Evolutionary conservation across 164 flowering plant genomes (phyloP), one percentile per base, ranked within the genome.

Genomic region (Buxus sempervirens): DNA sequence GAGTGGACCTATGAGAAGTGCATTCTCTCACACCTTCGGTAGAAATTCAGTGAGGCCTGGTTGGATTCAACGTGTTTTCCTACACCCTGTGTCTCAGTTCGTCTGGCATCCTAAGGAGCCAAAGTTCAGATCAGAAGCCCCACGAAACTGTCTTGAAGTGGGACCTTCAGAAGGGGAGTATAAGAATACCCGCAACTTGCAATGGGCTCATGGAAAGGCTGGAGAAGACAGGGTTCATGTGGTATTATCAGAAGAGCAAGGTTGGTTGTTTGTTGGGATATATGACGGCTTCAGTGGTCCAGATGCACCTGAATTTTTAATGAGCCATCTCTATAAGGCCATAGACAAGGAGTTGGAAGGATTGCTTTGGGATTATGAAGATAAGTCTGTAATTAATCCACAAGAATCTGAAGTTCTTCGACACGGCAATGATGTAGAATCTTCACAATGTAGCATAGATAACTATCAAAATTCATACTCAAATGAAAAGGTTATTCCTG

Each of bases 301-400:
- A 23, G 90, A 86, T 74, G 90, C 90, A 25, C 86, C 90, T 23
- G 90, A 86, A 62, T 86, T 80, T 75, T 79, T 84, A 36, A 81
- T 86, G 86, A 76, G 82, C 73, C 77, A 86, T 78, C 88, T 84
- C 48, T 84, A 84, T 72, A 74, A 64, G 70, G 82, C 86, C 16
- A 76, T 86, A 56, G 85, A 86, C 63, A 84, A 79, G 67, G 88
- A 86, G 73, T 28, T 86, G 70, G 84, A 84, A 77, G 90, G 90
- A 24, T 58, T 86, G 69, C 79, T 86, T 48, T 86, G 90, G 90
- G 84, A 84, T 66, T 80, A 79, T 73, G 86, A 83, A 15, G 80
- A 80, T 61, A 74, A 63, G 26, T 45, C 81, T 72, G 56, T 25
- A 42, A 56, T 20, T 66, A 68, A 70, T 70, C 73, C 68, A 19